phyloP scores from a whole-genome alignment of 306 rosid genomes.

The Trifolium repens region DNA sequence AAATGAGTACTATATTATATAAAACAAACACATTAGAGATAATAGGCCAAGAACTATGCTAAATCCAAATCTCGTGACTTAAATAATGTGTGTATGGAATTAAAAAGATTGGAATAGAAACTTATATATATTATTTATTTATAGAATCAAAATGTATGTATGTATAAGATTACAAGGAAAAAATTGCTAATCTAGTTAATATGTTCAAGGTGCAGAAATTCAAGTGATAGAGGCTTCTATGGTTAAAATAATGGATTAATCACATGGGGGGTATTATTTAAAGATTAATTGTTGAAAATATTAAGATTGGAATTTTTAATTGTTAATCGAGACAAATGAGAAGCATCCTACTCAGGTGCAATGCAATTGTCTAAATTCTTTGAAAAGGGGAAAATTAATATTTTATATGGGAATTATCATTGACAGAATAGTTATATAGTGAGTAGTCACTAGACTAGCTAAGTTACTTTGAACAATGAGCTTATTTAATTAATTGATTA shows the following conservation, averaged over 20 bases:
- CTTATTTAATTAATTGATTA: constrained; percentile 17
- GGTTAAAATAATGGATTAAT: constrained; percentile 37
- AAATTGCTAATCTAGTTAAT: constrained; percentile 45
- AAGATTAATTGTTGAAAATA: constrained; percentile 39
- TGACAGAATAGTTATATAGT: constrained; percentile 60
- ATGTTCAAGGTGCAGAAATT: constrained; percentile 57
- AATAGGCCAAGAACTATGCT: neutral
- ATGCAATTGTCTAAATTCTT: constrained; percentile 26
- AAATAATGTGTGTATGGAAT: constrained; percentile 20
- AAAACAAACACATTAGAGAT: constrained; percentile 24
- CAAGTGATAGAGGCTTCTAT: constrained; percentile 59
- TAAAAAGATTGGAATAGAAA: constrained; percentile 70
- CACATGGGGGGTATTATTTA: constrained; percentile 42
- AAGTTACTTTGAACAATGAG: constrained; percentile 53
- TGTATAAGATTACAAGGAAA: constrained; percentile 45
- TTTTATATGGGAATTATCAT: constrained; percentile 53
- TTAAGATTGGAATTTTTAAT: constrained; percentile 23
- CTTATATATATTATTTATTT: constrained; percentile 52
- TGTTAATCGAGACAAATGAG: constrained; percentile 37
- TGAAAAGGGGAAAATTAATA: constrained; percentile 37
- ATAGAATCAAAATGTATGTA: constrained; percentile 45
- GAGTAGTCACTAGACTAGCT: constrained; percentile 60
- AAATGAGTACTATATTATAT: constrained; percentile 14
- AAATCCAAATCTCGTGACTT: constrained; percentile 41
- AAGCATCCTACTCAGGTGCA: constrained; percentile 53